These are phyloP conservation scores for Volvariella surrecta DNA, from an alignment of 1,284 basidiomycete species.

Conservation along the genomic window DNA sequence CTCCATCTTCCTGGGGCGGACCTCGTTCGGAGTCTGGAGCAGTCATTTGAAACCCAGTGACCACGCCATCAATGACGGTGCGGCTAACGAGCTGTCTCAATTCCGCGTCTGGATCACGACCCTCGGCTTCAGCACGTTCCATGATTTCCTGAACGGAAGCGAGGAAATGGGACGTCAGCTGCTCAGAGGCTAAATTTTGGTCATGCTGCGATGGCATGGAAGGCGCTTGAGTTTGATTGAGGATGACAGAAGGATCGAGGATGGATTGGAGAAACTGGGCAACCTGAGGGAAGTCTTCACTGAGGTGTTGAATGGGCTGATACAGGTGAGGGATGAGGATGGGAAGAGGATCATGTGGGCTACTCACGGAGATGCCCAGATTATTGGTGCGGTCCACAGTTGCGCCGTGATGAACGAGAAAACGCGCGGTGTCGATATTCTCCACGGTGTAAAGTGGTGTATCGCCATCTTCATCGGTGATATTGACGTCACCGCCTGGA, in stretches of 20 bases:
- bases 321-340: background rate
- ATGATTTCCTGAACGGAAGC: conserved; percentile 59
- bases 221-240: conserved; percentile 10
- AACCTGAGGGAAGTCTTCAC: conserved; percentile 77
- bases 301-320: conserved; percentile 69
- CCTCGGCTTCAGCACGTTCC: conserved; percentile 53
- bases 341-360: conserved; percentile 4
- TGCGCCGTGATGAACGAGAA: conserved; percentile 79
- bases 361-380: conserved; percentile 70
- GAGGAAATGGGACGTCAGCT: conserved; percentile 64
- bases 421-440: conserved; percentile 67
- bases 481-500: conserved; percentile 79
- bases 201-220: conserved; percentile 54
- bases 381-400: conserved; percentile 51
- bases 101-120: conserved; percentile 53
- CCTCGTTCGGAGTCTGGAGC: conserved; percentile 8
- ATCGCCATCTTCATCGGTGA: conserved; percentile 82
- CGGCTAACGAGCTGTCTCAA: conserved; percentile 47
- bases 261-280: conserved; percentile 56
- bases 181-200: conserved; percentile 61
- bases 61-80: conserved; percentile 54
- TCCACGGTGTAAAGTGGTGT: conserved; percentile 91
- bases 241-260: conserved; percentile 19
- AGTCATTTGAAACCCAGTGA: conserved; percentile 46
- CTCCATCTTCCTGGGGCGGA: conserved; percentile 11